These are phyloP conservation scores for Hysterangium stoloniferum DNA, from an alignment of 768 basidiomycete species.

Conservation along the genomic window DNA sequence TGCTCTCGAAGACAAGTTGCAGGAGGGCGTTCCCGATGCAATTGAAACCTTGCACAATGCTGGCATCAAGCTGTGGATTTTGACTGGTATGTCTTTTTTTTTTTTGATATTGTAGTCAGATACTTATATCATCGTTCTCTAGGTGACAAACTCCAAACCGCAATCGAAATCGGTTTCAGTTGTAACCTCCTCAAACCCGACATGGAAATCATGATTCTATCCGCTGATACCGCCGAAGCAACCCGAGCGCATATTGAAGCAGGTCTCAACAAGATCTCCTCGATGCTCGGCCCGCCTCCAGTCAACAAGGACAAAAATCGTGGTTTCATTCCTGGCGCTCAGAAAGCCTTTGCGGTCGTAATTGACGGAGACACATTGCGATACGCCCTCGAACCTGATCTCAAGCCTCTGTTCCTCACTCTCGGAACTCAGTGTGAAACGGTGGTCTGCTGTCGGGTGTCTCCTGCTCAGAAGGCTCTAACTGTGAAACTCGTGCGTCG, in stretches of 20 bases:
- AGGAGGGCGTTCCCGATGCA: slow-evolving; percentile 94
- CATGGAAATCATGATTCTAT: slow-evolving; percentile 97
- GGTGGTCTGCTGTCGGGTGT: slow-evolving; percentile 96
- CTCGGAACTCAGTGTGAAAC: slow-evolving; percentile 95
- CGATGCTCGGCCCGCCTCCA: slow-evolving; percentile 68
- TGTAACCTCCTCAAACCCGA: slow-evolving; percentile 90
- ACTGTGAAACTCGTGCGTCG: slow-evolving; percentile 78
- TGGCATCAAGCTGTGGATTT: slow-evolving; percentile 97
- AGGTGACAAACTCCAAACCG: slow-evolving; percentile 97
- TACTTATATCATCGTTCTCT: slow-evolving; percentile 3
- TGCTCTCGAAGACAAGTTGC: slow-evolving; percentile 93
- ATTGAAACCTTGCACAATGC: slow-evolving; percentile 88
- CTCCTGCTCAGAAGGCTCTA: slow-evolving; percentile 96
- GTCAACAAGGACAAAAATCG: slow-evolving; percentile 47
- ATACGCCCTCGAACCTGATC: slow-evolving; percentile 64
- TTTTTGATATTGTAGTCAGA: neutral
- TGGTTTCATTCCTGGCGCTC: slow-evolving; percentile 49
- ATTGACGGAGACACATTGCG: slow-evolving; percentile 88
- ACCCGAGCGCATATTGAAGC: slow-evolving; percentile 84
- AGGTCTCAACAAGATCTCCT: slow-evolving; percentile 90
- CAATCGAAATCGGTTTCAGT: slow-evolving; percentile 94
- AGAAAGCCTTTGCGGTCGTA: slow-evolving; percentile 75
- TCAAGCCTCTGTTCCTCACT: slow-evolving; percentile 54
- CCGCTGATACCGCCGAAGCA: slow-evolving; percentile 67
- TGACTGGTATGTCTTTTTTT: slow-evolving; percentile 56